Conservation (phyloP, 2,329 filamentous ascomycete genomes). For the Didymella pinodella region DNA sequence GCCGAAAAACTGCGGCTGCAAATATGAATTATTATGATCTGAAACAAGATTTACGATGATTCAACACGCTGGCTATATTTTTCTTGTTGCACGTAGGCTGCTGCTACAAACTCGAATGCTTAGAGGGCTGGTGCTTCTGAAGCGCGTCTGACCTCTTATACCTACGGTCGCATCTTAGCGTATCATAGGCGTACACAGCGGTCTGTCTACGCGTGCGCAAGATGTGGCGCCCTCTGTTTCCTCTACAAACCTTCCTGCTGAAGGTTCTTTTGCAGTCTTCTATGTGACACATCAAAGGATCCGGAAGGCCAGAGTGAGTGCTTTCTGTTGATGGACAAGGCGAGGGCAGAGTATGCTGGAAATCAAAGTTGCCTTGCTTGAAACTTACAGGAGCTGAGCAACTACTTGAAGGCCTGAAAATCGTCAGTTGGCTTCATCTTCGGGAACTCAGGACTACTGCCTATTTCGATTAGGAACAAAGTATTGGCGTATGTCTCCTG, state of each 20-base stretch:
- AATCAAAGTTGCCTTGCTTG: background rate
- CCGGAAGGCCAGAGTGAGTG: background rate
- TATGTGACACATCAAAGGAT: background rate
- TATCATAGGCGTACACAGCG: background rate
- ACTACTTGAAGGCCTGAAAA: background rate
- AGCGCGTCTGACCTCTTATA: background rate
- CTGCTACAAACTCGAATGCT: background rate
- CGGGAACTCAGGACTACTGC: background rate
- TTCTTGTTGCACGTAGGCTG: too few relatives aligned
- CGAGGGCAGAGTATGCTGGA: background rate
- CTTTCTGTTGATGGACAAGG: background rate
- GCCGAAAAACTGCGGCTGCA: too few relatives aligned
- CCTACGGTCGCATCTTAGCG: background rate
- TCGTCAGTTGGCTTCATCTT: background rate
- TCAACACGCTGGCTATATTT: too few relatives aligned
- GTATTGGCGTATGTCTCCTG: background rate
- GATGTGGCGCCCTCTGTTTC: background rate
- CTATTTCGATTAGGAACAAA: background rate
- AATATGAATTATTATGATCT: too few relatives aligned
- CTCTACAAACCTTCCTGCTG: background rate
- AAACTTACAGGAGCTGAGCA: background rate
- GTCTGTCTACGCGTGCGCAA: background rate
- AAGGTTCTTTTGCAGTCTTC: background rate
- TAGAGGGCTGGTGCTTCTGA: background rate
- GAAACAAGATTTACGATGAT: too few relatives aligned